A percentile compares a stretch with the other conserved stretches of the same genome.
Conservation (phyloP, 2,329 filamentous ascomycete species). For the Penicillium corylophilum region DNA sequence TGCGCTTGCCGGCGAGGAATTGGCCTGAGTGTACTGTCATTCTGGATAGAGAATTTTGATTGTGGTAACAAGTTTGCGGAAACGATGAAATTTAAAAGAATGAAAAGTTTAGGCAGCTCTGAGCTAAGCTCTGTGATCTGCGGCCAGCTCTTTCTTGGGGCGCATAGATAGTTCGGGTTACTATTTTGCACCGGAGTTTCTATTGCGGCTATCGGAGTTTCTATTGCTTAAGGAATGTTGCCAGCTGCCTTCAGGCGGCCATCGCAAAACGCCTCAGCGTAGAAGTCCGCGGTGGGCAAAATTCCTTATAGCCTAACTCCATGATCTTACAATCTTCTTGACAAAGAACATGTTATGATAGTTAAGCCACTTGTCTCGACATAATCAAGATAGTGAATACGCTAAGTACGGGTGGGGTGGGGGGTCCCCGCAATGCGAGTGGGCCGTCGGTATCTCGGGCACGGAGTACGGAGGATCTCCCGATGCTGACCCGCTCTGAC, state of each 20-base stretch:
- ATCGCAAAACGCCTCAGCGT: no score
- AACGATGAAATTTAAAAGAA: not conserved
- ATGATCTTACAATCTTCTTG: not conserved
- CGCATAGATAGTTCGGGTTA: not conserved
- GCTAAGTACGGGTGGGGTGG: not conserved
- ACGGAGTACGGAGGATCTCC: not conserved
- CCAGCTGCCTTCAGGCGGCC: not conserved
- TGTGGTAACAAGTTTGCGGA: not conserved
- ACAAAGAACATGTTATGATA: not conserved
- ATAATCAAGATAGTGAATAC: not conserved
- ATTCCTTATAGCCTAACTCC: not conserved
- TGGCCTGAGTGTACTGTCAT: not conserved
- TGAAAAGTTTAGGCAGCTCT: not conserved
- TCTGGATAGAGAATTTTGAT: not conserved
- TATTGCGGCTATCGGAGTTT: not conserved
- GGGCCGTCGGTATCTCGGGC: not conserved
- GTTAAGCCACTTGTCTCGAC: not conserved
- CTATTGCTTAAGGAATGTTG: not conserved
- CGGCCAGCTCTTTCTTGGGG: not conserved
- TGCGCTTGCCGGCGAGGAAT: slow-evolving; percentile 36
- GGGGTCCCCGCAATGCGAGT: not conserved
- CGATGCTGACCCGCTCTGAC: not conserved
- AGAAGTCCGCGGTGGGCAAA: no score
- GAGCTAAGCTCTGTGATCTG: not conserved
- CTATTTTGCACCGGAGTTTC: not conserved